These are phyloP conservation scores for Linnemannia zychae DNA, from an alignment of 192 early-diverging fungal species.

Conservation along the genomic window DNA sequence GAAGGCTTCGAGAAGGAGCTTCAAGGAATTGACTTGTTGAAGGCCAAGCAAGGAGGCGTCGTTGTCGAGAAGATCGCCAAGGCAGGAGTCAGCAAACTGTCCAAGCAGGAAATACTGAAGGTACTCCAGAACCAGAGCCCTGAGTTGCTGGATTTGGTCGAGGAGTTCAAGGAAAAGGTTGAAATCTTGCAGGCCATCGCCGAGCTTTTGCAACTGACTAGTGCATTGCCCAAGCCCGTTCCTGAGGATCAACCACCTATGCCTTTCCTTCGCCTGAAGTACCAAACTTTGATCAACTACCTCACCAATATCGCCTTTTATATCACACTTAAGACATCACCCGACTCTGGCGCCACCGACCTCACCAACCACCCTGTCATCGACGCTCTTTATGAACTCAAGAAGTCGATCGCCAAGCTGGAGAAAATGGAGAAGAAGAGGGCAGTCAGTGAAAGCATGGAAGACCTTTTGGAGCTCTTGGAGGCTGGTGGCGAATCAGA, in stretches of 20 bases:
- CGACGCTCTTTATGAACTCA: slow-evolving; percentile 79
- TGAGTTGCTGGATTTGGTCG: slow-evolving; percentile 76
- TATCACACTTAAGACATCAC: slow-evolving; percentile 76
- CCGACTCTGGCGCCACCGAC: slow-evolving; percentile 56
- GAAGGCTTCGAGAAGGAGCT: slow-evolving; percentile 66
- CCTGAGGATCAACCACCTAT: slow-evolving; percentile 43
- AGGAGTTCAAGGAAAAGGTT: slow-evolving; percentile 70
- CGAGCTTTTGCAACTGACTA: slow-evolving; percentile 31
- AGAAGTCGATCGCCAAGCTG: slow-evolving; percentile 77
- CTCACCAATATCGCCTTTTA: slow-evolving; percentile 93
- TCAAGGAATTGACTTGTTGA: slow-evolving; percentile 60
- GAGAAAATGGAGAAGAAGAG: slow-evolving; percentile 75
- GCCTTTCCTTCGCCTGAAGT: slow-evolving; percentile 56
- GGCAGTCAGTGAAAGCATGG: slow-evolving; percentile 58
- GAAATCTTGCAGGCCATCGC: slow-evolving; percentile 53
- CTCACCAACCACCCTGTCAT: slow-evolving; percentile 90
- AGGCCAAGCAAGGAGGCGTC: slow-evolving; percentile 55
- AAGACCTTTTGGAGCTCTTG: slow-evolving; percentile 62
- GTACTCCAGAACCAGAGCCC: slow-evolving; percentile 81
- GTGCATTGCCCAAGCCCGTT: slow-evolving; percentile 28
- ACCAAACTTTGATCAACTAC: slow-evolving; percentile 75
- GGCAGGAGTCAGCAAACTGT: slow-evolving; percentile 61
- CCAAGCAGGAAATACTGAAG: slow-evolving; percentile 72
- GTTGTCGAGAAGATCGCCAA: slow-evolving; percentile 57
- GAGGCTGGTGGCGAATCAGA: slow-evolving; percentile 59